Evolutionary conservation across 108 stramenopile genomes (phyloP).

Genomic region (Cyclotella choctawhatcheeana): DNA sequence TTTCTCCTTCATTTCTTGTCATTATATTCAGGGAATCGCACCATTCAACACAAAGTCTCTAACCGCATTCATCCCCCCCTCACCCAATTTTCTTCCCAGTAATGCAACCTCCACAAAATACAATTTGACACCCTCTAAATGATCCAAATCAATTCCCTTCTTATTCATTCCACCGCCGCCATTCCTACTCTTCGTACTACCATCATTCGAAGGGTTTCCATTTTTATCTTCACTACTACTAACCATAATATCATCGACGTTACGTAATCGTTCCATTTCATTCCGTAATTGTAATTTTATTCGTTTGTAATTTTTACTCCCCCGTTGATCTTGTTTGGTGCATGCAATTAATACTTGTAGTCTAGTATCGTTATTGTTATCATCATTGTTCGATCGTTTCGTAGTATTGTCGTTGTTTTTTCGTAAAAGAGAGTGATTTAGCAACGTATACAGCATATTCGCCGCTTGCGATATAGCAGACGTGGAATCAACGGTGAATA

Average conservation of each 20-base stretch:
- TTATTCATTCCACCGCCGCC: constrained; percentile 19
- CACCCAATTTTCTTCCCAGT: constrained; percentile 22
- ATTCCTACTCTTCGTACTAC: no score
- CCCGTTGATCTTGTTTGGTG: constrained; percentile 62
- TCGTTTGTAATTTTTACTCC: constrained; percentile 76
- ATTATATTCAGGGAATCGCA: constrained; percentile 6
- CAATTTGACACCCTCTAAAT: constrained; percentile 34
- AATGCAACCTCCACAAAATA: constrained; percentile 45
- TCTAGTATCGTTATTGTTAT: constrained; percentile 23
- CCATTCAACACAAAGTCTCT: constrained; percentile 42
- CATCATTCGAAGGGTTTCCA: no score
- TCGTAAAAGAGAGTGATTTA: no score
- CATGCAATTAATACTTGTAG: constrained; percentile 65
- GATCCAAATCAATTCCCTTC: constrained; percentile 47
- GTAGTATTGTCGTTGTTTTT: no score
- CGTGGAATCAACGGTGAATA: no score
- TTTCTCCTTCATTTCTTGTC: neutral
- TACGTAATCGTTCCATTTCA: constrained; percentile 72
- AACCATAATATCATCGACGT: constrained; percentile 47
- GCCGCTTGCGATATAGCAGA: no score
- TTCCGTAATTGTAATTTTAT: constrained; percentile 78
- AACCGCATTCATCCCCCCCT: constrained; percentile 29
- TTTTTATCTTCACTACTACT: constrained; percentile 15
- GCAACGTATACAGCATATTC: constrained; percentile 83
- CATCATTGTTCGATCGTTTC: constrained; percentile 25